Base-by-base conservation (phyloP, 2,329 filamentous ascomycete species). In the Pseudomassariella vexata region DNA sequence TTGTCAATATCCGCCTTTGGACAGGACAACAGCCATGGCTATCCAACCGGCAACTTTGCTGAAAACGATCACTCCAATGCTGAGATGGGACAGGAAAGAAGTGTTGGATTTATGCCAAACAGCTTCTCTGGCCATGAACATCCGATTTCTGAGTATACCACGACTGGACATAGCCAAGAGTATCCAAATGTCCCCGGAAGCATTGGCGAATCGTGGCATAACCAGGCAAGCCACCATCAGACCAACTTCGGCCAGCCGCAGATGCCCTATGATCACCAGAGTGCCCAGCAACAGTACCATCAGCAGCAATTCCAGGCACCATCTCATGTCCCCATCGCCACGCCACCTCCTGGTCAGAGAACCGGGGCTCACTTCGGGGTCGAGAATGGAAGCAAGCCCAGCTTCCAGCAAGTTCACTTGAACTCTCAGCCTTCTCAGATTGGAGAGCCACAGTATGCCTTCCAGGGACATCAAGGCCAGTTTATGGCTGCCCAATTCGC, bases 281-380 rank as follows among this genome's bases (percentile, higher is more conserved):
- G 20, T 19, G 23, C 25, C 35, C 41, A 44, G 20, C 55, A 50
- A 17, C 39, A 48, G 23, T 49, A 42, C n/a, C 30, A 34, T 7
- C 30, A 39, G 12, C 29, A 30, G 20, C 36, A 36, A 19, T 15
- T 37, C 5, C 30, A 20, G 18, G 25, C 48, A 45, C 19, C 41
- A 39, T 34, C 55, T 7, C 30, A 34, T 11, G 24, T 19, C 2
- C 25, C 27, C 19, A 28, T 25, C 7, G 24, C 22, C 11, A 14
- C 22, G 22, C 22, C 24, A 19, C 31, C 31, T n/a, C 31, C 31
- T 9, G 29, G 15, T 18, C 20, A 24, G 21, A 24, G 29, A 9
- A 17, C 11, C 18, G 9, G 15, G 9, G 20, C 9, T 17, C 29
- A 24, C 11, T 32, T 24, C 16, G 10, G n/a, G 10, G 19, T 23